Base-by-base conservation (phyloP, 805 yeast species). In the Wickerhamomyces kurtzmanii region DNA sequence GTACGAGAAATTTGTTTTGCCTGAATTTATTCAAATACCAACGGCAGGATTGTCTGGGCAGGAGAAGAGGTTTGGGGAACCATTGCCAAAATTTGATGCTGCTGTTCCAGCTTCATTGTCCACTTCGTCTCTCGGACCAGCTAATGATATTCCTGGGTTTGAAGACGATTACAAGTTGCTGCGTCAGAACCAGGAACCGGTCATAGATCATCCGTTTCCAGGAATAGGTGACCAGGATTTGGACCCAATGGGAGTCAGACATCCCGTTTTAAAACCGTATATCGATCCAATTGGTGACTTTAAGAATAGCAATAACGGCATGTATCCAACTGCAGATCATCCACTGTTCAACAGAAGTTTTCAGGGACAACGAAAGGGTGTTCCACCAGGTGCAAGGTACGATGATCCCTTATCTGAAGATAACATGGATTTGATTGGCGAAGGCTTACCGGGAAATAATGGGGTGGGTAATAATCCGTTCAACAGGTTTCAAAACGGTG, bases 21-120 rank as follows among this genome's bases (percentile, higher is more conserved):
- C n/a, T n/a, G n/a, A n/a, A n/a, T n/a, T n/a, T n/a, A n/a, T n/a
- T n/a, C n/a, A n/a, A n/a, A n/a, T n/a, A n/a, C n/a, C n/a, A n/a
- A n/a, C n/a, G n/a, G n/a, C n/a, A n/a, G n/a, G n/a, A n/a, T n/a
- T n/a, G n/a, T n/a, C n/a, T n/a, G n/a, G n/a, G n/a, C n/a, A n/a
- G n/a, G n/a, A n/a, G n/a, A n/a, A n/a, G n/a, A n/a, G n/a, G n/a
- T n/a, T n/a, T n/a, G n/a, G n/a, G n/a, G 23, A 21, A 21, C 15
- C 3, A 2, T 59, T 67, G 46, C 77, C 77, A 2, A 68, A 57
- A 19, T 71, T 67, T 33, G 73, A 67, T 15, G 73, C n/a, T n/a
- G n/a, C n/a, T n/a, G n/a, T n/a, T n/a, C n/a, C n/a, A n/a, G n/a
- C n/a, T n/a, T n/a, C n/a, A n/a, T n/a, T n/a, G n/a, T n/a, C n/a